Base-by-base conservation (phyloP, 371 early-diverging fungal genomes). In the Blastocladiella emersonii region DNA sequence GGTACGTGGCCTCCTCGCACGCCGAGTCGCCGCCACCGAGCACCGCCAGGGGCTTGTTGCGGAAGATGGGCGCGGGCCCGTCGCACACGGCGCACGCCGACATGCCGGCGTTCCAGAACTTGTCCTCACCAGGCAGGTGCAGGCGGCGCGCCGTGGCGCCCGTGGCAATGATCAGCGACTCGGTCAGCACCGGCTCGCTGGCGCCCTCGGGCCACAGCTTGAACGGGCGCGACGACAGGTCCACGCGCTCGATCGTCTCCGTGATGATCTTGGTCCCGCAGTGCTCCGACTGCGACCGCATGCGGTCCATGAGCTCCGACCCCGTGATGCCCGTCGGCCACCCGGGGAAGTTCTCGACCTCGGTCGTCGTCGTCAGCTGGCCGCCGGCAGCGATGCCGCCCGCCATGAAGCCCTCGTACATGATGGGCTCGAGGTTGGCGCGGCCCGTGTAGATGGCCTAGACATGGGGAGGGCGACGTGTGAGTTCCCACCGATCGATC, bases 11-110 rank as follows among this genome's bases (percentile, higher is more conserved):
- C 76, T 99, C 99, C 75, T 98, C 99, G 76, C 90, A 90, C 61
- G 99, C 99, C 69, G 96, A 90, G 78, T 99, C 99, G 65, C 99
- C 99, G 67, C 99, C 99, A 69, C 98, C 98, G 66, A 98, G 85
- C 34, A 99, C 98, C 59, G 85, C 89, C 66, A 91, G 72, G 49
- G 87, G 88, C 81, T 95, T 92, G 77, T 94, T 87, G 65, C 90
- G 86, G 81, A 93, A 97, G 66, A 98, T 92, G 37, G 97, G 97
- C 25, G 89, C 91, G 65, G 95, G 96, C 23, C 89, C 99, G 76
- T 99, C 99, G 82, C 99, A 99, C 43, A 98, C 98, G 53, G 99
- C 99, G 75, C 99, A 99, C 27, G 99, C 98, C 64, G 93, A 93
- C 73, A 99, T 96, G 71, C 99, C 99, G 35, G 85, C 81, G 71